Percentiles rank a stretch among this genome's conserved stretches.
Conservation (phyloP, 75 land plant species). For the Selaginella moellendorffii region DNA sequence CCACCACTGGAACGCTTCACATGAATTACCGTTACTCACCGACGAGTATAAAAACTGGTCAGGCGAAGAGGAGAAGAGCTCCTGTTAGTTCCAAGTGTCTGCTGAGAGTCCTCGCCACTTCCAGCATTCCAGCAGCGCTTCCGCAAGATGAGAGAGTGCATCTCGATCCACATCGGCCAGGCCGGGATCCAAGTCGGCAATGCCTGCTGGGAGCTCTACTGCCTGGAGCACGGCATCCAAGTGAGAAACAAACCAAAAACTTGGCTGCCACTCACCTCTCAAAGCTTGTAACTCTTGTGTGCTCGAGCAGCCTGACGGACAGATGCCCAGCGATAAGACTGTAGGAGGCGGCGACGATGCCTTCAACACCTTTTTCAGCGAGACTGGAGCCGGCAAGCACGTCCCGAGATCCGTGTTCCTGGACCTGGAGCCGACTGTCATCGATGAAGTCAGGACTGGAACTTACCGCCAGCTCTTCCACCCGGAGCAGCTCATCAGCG, state of each 20-base stretch:
- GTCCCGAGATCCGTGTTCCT: constrained; percentile 57
- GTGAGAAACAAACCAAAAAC: neutral
- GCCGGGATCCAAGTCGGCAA: neutral
- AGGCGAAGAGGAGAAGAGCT: no score
- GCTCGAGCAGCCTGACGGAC: constrained; percentile 63
- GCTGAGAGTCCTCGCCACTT: no score
- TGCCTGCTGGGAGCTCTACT: neutral
- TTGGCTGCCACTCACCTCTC: no score
- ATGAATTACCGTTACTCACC: no score
- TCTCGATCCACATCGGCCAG: neutral
- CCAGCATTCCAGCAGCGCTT: no score
- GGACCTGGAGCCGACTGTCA: constrained; percentile 63
- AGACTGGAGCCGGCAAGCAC: constrained; percentile 72
- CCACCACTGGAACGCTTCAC: no score
- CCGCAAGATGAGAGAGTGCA: neutral
- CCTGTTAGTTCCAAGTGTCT: no score
- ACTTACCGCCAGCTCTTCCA: constrained; percentile 36
- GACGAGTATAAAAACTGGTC: no score
- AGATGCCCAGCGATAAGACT: constrained; percentile 52
- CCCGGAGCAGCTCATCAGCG: constrained; percentile 60
- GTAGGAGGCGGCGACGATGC: constrained; percentile 64
- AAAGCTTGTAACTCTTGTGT: no score
- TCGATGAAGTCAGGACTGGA: constrained; percentile 65
- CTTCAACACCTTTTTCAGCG: constrained; percentile 70
- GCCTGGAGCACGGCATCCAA: neutral